Conservation (phyloP, 202 grass and related monocot species). For the Elaeis oleifera region DNA sequence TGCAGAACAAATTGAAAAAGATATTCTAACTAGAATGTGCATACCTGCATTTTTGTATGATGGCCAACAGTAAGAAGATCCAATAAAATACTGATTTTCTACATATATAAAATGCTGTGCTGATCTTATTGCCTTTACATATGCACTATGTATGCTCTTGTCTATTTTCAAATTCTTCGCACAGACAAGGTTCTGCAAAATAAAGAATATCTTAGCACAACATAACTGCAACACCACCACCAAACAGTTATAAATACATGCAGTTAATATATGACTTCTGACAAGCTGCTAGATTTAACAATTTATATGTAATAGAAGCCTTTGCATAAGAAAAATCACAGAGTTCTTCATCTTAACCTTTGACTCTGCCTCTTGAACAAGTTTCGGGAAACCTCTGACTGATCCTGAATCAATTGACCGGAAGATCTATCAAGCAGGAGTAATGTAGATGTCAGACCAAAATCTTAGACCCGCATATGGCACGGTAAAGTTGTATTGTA, state of each 20-base stretch:
- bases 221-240: not conserved
- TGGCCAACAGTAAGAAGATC: constrained; percentile 83
- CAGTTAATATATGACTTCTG: no score
- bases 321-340: not conserved
- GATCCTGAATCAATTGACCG: constrained; percentile 94
- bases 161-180: constrained; percentile 93
- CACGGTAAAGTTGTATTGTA: no score
- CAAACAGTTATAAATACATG: not conserved
- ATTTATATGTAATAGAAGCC: not conserved
- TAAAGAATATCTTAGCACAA: constrained; percentile 8
- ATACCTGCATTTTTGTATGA: constrained; percentile 84
- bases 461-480: no score
- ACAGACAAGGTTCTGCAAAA: constrained; percentile 79
- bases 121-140: constrained; percentile 87
- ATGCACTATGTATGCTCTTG: constrained; percentile 90
- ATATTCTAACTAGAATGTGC: constrained; percentile 1
- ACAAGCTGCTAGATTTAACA: no score
- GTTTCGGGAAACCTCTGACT: constrained; percentile 83
- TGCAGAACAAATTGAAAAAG: not conserved
- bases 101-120: constrained; percentile 93
- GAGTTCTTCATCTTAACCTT: constrained; percentile 32
- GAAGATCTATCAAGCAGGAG: constrained; percentile 49
- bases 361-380: constrained; percentile 86
- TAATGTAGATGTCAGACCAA: no score
- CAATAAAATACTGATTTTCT: constrained; percentile 98